A percentile compares a stretch with the other conserved stretches of the same genome.
Conservation (phyloP, 352 stramenopile species). For the Thraustotheca clavata region DNA sequence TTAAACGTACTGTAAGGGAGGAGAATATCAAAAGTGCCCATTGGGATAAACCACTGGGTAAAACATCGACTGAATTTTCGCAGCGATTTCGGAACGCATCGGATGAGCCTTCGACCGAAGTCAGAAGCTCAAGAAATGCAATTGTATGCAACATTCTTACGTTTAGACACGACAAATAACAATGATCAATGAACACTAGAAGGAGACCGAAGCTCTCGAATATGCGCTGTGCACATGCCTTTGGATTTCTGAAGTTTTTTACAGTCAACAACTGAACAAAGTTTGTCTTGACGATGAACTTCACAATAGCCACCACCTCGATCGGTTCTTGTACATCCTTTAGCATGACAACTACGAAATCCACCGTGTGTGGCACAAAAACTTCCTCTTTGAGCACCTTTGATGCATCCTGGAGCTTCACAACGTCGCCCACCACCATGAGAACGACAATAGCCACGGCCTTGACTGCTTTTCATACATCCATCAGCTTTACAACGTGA, state of each 20-base stretch:
- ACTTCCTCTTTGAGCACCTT: conserved; percentile 43
- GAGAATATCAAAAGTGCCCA: no score
- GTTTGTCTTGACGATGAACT: conserved; percentile 18
- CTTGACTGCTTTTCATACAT: conserved; percentile 85
- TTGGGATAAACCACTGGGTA: no score
- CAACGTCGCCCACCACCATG: conserved; percentile 76
- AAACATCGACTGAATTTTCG: background rate
- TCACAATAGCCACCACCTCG: conserved; percentile 41
- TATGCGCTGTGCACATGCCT: conserved; percentile 21
- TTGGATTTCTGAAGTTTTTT: conserved; percentile 22
- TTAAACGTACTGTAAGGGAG: no score
- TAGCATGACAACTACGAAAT: conserved; percentile 27
- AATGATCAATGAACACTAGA: background rate
- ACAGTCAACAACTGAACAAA: conserved; percentile 17
- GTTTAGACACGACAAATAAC: no score
- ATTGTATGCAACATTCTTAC: no score
- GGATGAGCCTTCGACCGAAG: background rate
- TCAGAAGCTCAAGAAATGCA: no score
- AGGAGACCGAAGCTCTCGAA: conserved; percentile 5
- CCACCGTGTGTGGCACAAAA: conserved; percentile 46
- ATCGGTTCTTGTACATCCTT: conserved; percentile 36
- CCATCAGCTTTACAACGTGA: conserved; percentile 70
- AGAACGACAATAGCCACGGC: conserved; percentile 67
- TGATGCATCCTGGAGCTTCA: conserved; percentile 84
- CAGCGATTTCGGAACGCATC: background rate